Percentiles rank a stretch among this genome's conserved stretches.
phyloP scores from a whole-genome alignment of 805 yeast genomes.

The Pichia paraexigua region DNA sequence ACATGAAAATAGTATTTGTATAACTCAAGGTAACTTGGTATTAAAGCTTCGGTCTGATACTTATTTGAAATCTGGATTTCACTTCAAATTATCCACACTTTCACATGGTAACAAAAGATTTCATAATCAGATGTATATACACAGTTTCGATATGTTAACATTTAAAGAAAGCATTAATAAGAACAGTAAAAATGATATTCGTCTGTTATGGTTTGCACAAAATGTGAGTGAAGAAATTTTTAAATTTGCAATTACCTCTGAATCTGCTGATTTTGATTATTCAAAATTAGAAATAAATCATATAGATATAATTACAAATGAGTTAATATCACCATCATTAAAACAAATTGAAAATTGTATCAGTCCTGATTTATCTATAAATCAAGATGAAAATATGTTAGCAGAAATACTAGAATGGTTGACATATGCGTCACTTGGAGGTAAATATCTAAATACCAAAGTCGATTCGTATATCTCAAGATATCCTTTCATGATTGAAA shows the following conservation, averaged over 20 bases:
- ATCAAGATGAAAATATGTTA: slow-evolving; percentile 18
- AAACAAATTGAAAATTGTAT: slow-evolving; percentile 10
- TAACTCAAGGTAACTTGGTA: slow-evolving; percentile 21
- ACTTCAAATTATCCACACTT: slow-evolving; percentile 22
- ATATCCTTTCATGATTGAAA: slow-evolving; percentile 14
- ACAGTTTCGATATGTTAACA: slow-evolving; percentile 15
- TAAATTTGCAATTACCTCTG: slow-evolving; percentile 2
- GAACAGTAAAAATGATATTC: slow-evolving; percentile 16
- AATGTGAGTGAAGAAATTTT: slow-evolving; percentile 9
- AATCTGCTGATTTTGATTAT: neutral
- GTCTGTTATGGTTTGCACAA: slow-evolving; percentile 28
- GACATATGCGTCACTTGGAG: slow-evolving; percentile 20
- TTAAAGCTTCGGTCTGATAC: slow-evolving; percentile 26
- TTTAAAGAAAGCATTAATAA: slow-evolving; percentile 5
- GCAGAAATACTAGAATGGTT: slow-evolving; percentile 25
- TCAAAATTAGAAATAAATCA: neutral
- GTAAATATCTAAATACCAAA: slow-evolving; percentile 21
- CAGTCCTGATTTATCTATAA: slow-evolving; percentile 15
- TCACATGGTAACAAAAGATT: slow-evolving; percentile 20
- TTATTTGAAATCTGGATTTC: slow-evolving; percentile 28
- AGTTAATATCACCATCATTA: neutral
- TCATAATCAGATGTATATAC: slow-evolving; percentile 17
- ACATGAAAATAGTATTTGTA: slow-evolving; percentile 26
- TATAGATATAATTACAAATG: neutral
- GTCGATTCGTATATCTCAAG: slow-evolving; percentile 19